Evolutionary conservation across 768 basidiomycete species (phyloP).

Genomic region (Hydnomerulius pinastri): DNA sequence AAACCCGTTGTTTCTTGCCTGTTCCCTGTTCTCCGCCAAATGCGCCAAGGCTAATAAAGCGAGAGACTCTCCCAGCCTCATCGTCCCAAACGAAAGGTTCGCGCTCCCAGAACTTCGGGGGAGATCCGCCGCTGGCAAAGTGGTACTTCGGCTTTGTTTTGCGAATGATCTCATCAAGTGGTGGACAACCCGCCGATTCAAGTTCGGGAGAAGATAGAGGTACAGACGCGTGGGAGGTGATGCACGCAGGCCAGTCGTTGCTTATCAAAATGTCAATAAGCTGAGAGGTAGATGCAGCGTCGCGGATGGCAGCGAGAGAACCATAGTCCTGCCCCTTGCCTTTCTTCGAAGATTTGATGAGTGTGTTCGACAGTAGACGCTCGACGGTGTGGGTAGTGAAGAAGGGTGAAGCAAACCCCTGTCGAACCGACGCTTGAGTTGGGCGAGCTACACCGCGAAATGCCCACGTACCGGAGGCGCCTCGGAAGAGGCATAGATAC

Average conservation of each 20-base stretch:
- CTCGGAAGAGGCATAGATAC: conserved; percentile 58
- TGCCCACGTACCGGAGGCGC: conserved; percentile 57
- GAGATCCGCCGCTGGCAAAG: conserved; percentile 69
- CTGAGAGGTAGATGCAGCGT: conserved; percentile 60
- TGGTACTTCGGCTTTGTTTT: conserved; percentile 85
- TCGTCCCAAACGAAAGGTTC: conserved; percentile 90
- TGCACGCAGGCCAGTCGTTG: conserved; percentile 71
- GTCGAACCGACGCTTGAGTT: conserved; percentile 5
- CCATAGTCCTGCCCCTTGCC: conserved; percentile 51
- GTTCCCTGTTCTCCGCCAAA: conserved; percentile 66
- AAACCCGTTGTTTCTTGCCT: conserved; percentile 82
- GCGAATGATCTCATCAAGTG: conserved; percentile 64
- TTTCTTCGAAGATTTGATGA: conserved; percentile 49
- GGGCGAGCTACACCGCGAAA: background rate
- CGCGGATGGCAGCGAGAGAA: conserved; percentile 69
- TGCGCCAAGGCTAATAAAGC: conserved; percentile 84
- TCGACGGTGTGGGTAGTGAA: conserved; percentile 72
- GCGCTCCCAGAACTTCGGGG: conserved; percentile 89
- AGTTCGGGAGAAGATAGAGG: conserved; percentile 48
- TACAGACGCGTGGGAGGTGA: conserved; percentile 61
- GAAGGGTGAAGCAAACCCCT: conserved; percentile 80
- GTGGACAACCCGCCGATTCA: conserved; percentile 46
- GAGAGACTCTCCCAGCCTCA: conserved; percentile 62
- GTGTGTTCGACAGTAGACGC: conserved; percentile 68
- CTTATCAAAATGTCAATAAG: conserved; percentile 81